phyloP scores from a whole-genome alignment of 2,329 filamentous ascomycete species.

The Ophioceras dolichostomum region DNA sequence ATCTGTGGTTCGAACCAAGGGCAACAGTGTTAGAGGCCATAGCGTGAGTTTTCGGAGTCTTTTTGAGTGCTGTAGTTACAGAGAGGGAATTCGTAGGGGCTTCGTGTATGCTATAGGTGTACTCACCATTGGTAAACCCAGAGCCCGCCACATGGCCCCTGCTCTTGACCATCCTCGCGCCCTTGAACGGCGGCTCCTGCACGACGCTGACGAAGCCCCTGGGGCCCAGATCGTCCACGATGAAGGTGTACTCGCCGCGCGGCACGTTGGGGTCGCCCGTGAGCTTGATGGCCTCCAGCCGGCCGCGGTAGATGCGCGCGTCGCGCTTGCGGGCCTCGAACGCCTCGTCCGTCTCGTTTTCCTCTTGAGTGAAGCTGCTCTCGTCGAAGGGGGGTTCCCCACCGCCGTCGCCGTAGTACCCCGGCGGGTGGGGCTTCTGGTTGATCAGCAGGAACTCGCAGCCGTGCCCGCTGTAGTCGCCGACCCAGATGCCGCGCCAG shows the following conservation, averaged over 20 bases:
- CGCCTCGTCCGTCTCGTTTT: slow-evolving; percentile 30
- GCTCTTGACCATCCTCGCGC: slow-evolving; percentile 60
- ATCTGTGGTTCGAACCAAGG: slow-evolving; percentile 33
- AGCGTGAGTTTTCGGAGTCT: no score
- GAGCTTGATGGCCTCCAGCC: slow-evolving; percentile 75
- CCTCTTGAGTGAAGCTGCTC: slow-evolving; percentile 21
- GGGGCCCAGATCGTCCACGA: slow-evolving; percentile 63
- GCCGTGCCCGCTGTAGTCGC: slow-evolving; percentile 79
- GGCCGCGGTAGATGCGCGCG: slow-evolving; percentile 46
- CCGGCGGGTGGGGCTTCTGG: slow-evolving; percentile 39
- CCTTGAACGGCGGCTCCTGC: slow-evolving; percentile 57
- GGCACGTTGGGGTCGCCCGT: slow-evolving; percentile 89
- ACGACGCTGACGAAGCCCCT: slow-evolving; percentile 52
- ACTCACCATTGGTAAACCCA: slow-evolving; percentile 61
- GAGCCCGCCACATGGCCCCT: slow-evolving; percentile 65
- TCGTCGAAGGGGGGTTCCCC: slow-evolving; percentile 29
- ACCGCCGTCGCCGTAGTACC: no score
- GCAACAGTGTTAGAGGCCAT: slow-evolving; percentile 4
- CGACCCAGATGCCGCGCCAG: slow-evolving; percentile 84
- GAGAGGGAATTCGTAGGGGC: no score
- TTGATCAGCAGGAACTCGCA: slow-evolving; percentile 78
- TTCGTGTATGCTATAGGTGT: no score
- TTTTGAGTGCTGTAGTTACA: no score
- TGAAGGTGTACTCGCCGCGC: slow-evolving; percentile 72
- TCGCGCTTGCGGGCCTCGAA: slow-evolving; percentile 31